Percentiles rank a stretch among this genome's conserved stretches.
These are phyloP conservation scores for Thermomyces lanuginosus DNA, from an alignment of 2,329 filamentous ascomycete species.

Conservation along the genomic window DNA sequence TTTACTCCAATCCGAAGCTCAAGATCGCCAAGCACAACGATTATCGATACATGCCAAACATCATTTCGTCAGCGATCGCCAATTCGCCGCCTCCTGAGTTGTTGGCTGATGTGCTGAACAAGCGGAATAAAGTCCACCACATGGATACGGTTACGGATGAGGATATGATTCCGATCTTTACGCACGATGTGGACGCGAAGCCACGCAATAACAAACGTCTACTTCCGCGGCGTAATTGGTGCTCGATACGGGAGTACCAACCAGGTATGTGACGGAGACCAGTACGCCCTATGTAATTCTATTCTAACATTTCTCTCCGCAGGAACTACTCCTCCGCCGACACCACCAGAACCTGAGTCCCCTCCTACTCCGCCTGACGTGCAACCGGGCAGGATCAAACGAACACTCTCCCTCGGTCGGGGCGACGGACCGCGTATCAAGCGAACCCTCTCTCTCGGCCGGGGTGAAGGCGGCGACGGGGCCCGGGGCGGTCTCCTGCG, in stretches of 20 bases:
- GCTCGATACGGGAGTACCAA: slow-evolving; percentile 70
- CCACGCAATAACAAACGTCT: slow-evolving; percentile 79
- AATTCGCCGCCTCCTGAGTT: slow-evolving; percentile 79
- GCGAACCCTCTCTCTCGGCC: slow-evolving; percentile 46
- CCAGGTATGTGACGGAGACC: slow-evolving; percentile 38
- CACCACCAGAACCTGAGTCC: slow-evolving; percentile 40
- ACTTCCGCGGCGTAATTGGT: slow-evolving; percentile 87
- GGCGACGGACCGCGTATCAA: slow-evolving; percentile 37
- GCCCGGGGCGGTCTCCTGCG: slow-evolving; percentile 29
- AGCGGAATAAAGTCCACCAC: slow-evolving; percentile 62
- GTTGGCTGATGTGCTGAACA: slow-evolving; percentile 83
- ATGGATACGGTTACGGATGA: slow-evolving; percentile 65
- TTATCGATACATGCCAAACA: slow-evolving; percentile 90
- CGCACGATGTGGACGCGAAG: slow-evolving; percentile 74
- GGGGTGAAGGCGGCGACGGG: slow-evolving; percentile 30
- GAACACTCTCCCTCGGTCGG: slow-evolving; percentile 46
- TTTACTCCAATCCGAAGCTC: slow-evolving; percentile 80
- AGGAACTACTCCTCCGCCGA: slow-evolving; percentile 54
- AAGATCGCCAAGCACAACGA: slow-evolving; percentile 74
- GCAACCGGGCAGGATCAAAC: slow-evolving; percentile 28
- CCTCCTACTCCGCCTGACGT: slow-evolving; percentile 23
- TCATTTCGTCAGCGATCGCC: slow-evolving; percentile 86
- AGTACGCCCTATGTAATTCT: neutral
- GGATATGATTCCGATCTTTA: slow-evolving; percentile 88
- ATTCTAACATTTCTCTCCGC: slow-evolving; percentile 35